Percentiles rank a stretch among this genome's conserved stretches.
These are phyloP conservation scores for Wallacemonas sp. DNA, from an alignment of 208 protist species.

Conservation along the genomic window DNA sequence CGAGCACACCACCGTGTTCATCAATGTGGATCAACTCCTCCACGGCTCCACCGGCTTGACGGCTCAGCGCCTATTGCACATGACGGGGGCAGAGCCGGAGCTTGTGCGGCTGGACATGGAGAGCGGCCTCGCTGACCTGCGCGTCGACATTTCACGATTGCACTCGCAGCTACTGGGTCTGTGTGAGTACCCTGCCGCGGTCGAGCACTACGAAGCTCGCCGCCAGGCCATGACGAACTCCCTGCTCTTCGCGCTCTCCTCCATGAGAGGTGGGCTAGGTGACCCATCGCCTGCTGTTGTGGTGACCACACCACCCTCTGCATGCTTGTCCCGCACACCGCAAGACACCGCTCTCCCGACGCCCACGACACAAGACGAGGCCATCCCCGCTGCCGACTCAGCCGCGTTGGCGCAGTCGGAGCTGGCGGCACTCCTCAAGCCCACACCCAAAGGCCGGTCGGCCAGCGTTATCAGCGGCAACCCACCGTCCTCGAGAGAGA, in stretches of 20 bases:
- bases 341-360: neutral
- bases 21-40: conserved; percentile 5
- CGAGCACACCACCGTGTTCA: conserved; percentile 7
- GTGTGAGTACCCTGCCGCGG: conserved; percentile 8
- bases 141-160: conserved; percentile 20
- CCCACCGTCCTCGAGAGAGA: too few species aligned
- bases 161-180: conserved; percentile 11
- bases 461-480: neutral
- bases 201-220: neutral
- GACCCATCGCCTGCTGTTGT: neutral
- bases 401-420: conserved; percentile 2
- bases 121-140: conserved; percentile 36
- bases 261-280: too few species aligned
- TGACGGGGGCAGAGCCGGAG: neutral
- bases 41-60: neutral
- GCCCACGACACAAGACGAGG: neutral
- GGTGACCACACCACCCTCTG: neutral
- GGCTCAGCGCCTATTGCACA: neutral
- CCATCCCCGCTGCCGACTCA: neutral
- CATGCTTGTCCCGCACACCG: neutral
- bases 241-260: neutral
- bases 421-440: conserved; percentile 1
- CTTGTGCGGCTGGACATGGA: conserved; percentile 27
- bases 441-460: neutral
- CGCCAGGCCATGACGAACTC: neutral